Conservation (phyloP, 2,329 filamentous ascomycete genomes). For the Pseudocercospora fuligena region DNA sequence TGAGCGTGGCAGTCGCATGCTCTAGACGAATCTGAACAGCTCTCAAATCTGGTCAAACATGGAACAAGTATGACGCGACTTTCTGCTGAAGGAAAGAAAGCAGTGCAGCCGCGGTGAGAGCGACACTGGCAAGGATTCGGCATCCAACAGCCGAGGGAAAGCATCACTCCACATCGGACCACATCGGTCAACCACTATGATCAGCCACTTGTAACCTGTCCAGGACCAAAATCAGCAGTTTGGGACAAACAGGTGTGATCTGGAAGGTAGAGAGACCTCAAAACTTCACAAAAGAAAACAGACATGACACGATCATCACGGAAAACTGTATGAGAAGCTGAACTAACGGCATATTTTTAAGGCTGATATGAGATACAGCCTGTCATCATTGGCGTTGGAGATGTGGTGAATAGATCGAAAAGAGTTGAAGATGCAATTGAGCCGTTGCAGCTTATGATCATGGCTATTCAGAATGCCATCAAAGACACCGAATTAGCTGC, state of each 20-base stretch:
- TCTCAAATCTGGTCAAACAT: not conserved
- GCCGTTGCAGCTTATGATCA: constrained; percentile 63
- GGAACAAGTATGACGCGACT: not conserved
- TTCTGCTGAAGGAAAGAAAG: not conserved
- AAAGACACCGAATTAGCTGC: constrained; percentile 51
- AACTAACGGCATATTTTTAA: not conserved
- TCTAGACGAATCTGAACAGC: not conserved
- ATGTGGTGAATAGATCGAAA: constrained; percentile 63
- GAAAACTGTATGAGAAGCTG: constrained; percentile 21
- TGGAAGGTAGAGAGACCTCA: not conserved
- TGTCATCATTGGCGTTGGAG: constrained; percentile 66
- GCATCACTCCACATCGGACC: not conserved
- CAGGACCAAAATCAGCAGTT: not conserved
- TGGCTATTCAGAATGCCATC: constrained; percentile 59
- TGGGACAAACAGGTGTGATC: not conserved
- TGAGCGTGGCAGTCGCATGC: not conserved
- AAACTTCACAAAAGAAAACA: not conserved
- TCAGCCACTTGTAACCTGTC: not conserved
- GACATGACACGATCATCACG: constrained; percentile 19
- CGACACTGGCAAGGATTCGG: constrained; percentile 1
- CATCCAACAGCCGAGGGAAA: constrained; percentile 5
- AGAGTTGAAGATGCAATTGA: constrained; percentile 60
- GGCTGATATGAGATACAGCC: constrained; percentile 43
- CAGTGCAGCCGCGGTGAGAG: not conserved
- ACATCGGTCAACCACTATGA: not conserved